phyloP scores from a whole-genome alignment of 352 stramenopile species.

The Globisporangium paroecandrum region DNA sequence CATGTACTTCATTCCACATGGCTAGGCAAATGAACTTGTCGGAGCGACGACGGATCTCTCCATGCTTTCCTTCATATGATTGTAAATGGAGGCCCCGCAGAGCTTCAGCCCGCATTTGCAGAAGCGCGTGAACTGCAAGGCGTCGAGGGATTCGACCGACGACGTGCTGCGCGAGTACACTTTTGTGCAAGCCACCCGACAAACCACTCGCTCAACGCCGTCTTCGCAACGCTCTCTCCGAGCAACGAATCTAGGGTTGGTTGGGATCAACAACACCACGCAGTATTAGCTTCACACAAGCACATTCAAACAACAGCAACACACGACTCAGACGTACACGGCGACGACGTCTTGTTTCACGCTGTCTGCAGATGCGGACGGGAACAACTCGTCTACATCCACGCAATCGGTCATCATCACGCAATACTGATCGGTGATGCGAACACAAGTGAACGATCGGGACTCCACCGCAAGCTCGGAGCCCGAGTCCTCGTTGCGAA shows the following conservation, averaged over 20 bases:
- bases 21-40: neutral
- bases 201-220: conserved; percentile 8
- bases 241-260: neutral
- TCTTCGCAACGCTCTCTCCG: conserved; percentile 5
- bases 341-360: conserved; percentile 1
- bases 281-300: neutral
- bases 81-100: conserved; percentile 1
- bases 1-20: neutral
- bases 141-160: neutral
- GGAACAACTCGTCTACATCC: conserved; percentile 6
- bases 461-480: conserved; percentile 3
- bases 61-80: neutral
- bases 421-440: conserved; percentile 3
- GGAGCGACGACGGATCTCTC: neutral
- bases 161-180: neutral
- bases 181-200: conserved; percentile 7
- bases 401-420: conserved; percentile 7
- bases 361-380: neutral
- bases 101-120: neutral
- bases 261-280: neutral
- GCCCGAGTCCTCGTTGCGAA: conserved; percentile 5
- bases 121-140: neutral
- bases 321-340: neutral
- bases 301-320: neutral
- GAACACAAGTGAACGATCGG: neutral